A percentile compares a stretch with the other conserved stretches of the same genome.
These are phyloP conservation scores for Mucor indicus DNA, from an alignment of 371 early-diverging fungal genomes.

Conservation along the genomic window DNA sequence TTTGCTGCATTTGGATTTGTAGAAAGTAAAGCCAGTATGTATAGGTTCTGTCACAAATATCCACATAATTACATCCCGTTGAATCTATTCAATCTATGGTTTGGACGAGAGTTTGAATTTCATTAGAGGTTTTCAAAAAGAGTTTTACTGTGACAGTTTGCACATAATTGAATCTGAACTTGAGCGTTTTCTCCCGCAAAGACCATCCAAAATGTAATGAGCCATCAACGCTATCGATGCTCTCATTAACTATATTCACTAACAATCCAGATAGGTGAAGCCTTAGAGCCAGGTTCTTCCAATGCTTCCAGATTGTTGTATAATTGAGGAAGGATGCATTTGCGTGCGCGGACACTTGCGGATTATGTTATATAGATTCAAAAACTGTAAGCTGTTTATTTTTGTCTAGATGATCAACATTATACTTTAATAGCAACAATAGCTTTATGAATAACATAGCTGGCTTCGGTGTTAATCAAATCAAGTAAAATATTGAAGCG, in stretches of 20 bases:
- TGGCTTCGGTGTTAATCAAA: too few species aligned
- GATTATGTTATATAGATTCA: too few species aligned
- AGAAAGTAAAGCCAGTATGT: constrained; percentile 93
- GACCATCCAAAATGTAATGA: constrained; percentile 68
- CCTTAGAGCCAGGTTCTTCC: constrained; percentile 91
- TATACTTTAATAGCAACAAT: too few species aligned
- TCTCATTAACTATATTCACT: constrained; percentile 90
- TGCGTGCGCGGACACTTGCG: constrained; percentile 88
- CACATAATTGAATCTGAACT: constrained; percentile 72
- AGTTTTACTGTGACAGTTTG: constrained; percentile 87
- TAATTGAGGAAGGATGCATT: constrained; percentile 74
- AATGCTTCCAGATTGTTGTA: constrained; percentile 83
- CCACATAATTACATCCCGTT: constrained; percentile 84
- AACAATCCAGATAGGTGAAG: constrained; percentile 92
- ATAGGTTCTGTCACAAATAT: constrained; percentile 89
- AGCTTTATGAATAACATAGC: too few species aligned
- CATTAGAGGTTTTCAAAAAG: constrained; percentile 80
- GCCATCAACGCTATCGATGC: constrained; percentile 81
- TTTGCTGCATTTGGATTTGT: constrained; percentile 79
- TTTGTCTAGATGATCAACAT: background rate
- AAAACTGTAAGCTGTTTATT: too few species aligned
- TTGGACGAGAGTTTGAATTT: constrained; percentile 79
- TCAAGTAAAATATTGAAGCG: too few species aligned
- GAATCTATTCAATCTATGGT: constrained; percentile 78
- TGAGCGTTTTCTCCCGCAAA: background rate